Conservation (phyloP, 495 filamentous ascomycete genomes). For the Daldinia childiae region DNA sequence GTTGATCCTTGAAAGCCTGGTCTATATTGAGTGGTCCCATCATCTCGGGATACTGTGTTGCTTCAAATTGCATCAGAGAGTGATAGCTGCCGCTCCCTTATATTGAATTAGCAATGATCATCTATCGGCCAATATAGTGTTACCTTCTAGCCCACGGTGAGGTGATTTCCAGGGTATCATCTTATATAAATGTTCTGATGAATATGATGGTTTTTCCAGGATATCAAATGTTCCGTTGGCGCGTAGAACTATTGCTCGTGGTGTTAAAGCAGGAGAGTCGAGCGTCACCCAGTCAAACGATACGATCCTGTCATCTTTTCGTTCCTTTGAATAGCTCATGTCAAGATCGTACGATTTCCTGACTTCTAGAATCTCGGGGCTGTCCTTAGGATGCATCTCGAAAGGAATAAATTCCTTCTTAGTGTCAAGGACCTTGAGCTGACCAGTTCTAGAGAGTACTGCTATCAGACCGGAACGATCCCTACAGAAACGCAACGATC, state of each 20-base stretch:
- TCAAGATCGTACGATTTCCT: constrained; percentile 63
- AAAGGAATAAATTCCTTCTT: constrained; percentile 65
- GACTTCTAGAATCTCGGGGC: constrained; percentile 63
- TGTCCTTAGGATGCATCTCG: constrained; percentile 48
- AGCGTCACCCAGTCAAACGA: constrained; percentile 86
- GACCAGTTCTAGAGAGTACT: constrained; percentile 78
- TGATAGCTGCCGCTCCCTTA: constrained; percentile 57
- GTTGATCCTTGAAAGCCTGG: constrained; percentile 51
- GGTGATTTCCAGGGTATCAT: constrained; percentile 59
- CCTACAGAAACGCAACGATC: constrained; percentile 82
- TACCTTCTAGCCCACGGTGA: constrained; percentile 58
- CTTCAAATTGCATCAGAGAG: constrained; percentile 57
- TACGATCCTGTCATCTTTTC: constrained; percentile 71
- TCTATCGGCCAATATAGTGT: not conserved
- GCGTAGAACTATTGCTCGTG: constrained; percentile 72
- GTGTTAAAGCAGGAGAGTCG: constrained; percentile 66
- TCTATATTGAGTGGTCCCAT: constrained; percentile 57
- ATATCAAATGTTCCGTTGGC: constrained; percentile 74
- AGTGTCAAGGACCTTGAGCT: constrained; percentile 78
- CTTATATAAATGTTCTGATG: constrained; percentile 59
- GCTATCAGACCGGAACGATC: constrained; percentile 78
- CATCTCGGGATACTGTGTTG: constrained; percentile 51
- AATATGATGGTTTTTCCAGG: constrained; percentile 67
- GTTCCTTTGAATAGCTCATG: constrained; percentile 58
- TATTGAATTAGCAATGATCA: constrained; percentile 25